Percentiles rank a stretch among this genome's conserved stretches.
These are phyloP conservation scores for Fusarium tanahbumbuense DNA, from an alignment of 2,329 filamentous ascomycete species.

Conservation along the genomic window DNA sequence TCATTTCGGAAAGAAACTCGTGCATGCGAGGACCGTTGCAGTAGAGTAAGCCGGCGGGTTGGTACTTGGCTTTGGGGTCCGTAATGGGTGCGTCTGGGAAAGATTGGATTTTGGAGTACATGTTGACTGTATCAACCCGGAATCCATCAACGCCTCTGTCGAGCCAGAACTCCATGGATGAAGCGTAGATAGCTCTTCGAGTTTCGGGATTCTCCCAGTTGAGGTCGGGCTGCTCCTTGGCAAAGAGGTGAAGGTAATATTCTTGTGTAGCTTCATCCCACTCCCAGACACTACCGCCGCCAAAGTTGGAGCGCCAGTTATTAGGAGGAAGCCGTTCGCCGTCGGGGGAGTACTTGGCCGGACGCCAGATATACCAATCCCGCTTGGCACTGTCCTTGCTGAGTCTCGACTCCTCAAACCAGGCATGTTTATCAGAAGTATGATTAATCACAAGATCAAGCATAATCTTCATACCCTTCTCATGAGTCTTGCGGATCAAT, in stretches of 20 bases:
- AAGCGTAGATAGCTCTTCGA: slow-evolving; percentile 75
- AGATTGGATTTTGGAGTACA: slow-evolving; percentile 72
- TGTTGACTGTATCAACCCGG: slow-evolving; percentile 80
- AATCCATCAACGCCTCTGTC: slow-evolving; percentile 78
- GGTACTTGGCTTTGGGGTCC: slow-evolving; percentile 58
- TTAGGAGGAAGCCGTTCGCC: slow-evolving; percentile 77
- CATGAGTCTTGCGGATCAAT: slow-evolving; percentile 40
- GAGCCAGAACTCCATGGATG: slow-evolving; percentile 83
- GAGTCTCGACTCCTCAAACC: slow-evolving; percentile 40
- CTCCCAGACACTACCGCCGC: slow-evolving; percentile 71
- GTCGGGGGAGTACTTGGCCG: slow-evolving; percentile 61
- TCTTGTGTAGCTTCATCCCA: slow-evolving; percentile 79
- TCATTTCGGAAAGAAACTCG: slow-evolving; percentile 75
- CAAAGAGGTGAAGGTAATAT: slow-evolving; percentile 83
- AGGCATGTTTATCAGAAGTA: slow-evolving; percentile 44
- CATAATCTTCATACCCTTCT: slow-evolving; percentile 42
- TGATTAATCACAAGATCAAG: slow-evolving; percentile 44
- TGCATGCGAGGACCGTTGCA: slow-evolving; percentile 77
- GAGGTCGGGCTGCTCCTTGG: slow-evolving; percentile 81
- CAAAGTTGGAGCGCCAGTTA: slow-evolving; percentile 76
- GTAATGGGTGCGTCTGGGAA: slow-evolving; percentile 69
- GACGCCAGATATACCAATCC: slow-evolving; percentile 74
- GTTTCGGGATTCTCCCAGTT: slow-evolving; percentile 82
- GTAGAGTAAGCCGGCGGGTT: slow-evolving; percentile 67
- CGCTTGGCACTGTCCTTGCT: slow-evolving; percentile 38